Base-by-base conservation (phyloP, 1,284 basidiomycete species). In the Schizophyllum amplum region DNA sequence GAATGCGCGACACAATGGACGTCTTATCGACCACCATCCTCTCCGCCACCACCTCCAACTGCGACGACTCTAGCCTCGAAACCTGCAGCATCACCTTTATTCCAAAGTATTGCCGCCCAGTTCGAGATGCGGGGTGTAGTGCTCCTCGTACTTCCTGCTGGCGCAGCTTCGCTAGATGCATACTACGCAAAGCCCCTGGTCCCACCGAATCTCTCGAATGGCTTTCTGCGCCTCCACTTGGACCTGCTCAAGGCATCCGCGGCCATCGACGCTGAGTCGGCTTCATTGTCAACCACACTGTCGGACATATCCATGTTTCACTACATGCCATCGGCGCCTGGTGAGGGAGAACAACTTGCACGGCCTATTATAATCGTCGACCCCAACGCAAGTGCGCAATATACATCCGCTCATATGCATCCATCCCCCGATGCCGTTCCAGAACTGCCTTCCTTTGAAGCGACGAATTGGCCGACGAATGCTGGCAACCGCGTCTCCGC, bases 301-400 rank as follows among this genome's bases (percentile, higher is more conserved):
- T 67, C 71, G 5, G 85, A 86, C 33, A 20, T 86, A 4, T 84
- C 83, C 22, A 63, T 78, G 1, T 83, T 86, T 62, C 71, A 71
- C 23, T 77, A 83, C 61, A 66, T 75, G 27, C 53, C 59, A 7
- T 49, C 62, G 53, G 56, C 25, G 24, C 50, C 42, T 13, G 55
- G 58, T 15, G n/a, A n/a, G n/a, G n/a, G n/a, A n/a, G 48, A 42
- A 54, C 56, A 71, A 57, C 56, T 68, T 47, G 76, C 82, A 20
- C 74, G 75, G 21, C 88, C 88, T 13, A 66, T 91, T 53, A 62
- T 90, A 17, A 78, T 89, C 55, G 82, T 79, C 2, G 88, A 91
- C 62, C 76, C 72, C 24, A 67, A 79, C 59, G 75, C 90, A 21
- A 65, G 71, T n/a, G 67, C 67, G 3, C 82, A 84, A 57, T 83